Base-by-base conservation (phyloP, 306 rosid genomes). In the Dicorynia guianensis region DNA sequence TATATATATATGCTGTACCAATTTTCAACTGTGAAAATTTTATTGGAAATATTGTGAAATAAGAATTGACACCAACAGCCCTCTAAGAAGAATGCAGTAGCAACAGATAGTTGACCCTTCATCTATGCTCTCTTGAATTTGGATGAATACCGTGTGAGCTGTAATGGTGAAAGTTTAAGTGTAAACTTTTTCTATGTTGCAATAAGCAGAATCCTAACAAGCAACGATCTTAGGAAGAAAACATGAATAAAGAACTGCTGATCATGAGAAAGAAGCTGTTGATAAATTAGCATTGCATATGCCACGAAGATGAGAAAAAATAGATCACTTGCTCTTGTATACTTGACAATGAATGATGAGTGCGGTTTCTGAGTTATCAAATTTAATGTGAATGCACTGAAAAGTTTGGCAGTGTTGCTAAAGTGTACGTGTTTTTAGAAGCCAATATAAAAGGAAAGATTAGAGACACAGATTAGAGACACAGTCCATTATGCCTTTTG, bases 31-130 rank as follows among this genome's bases (percentile, higher is more conserved):
- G n/a, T n/a, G n/a, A n/a, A n/a, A n/a, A n/a, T n/a, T n/a, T n/a
- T 25, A 25, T 2, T 1, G 30, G 30, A 25, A 25, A 25, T 25
- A 25, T 25, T 25, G 43, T 61, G 8, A 6, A 39, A 38, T 46
- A 72, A 76, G n/a, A 72, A 44, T 54, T 14, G 69, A 71, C 57
- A 66, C 60, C 14, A 34, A 65, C 50, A 53, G 64, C 59, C 8
- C 15, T 59, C 47, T 49, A 70, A 72, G 57, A 57, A 64, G 30
- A 35, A 36, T 77, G 47, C 9, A 13, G 20, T n/a, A 56, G 15
- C 63, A 56, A 47, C 10, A 36, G 77, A 14, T 48, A 7, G 39
- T 48, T 63, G 19, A 47, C 30, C 17, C 60, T 58, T 66, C 60
- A 60, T 74, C 36, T 25, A 53, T 77, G 18, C 5, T 48, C 15